Percentiles rank a stretch among this genome's conserved stretches.
phyloP scores from a whole-genome alignment of 805 yeast species.

The Wickerhamiella lipophila region DNA sequence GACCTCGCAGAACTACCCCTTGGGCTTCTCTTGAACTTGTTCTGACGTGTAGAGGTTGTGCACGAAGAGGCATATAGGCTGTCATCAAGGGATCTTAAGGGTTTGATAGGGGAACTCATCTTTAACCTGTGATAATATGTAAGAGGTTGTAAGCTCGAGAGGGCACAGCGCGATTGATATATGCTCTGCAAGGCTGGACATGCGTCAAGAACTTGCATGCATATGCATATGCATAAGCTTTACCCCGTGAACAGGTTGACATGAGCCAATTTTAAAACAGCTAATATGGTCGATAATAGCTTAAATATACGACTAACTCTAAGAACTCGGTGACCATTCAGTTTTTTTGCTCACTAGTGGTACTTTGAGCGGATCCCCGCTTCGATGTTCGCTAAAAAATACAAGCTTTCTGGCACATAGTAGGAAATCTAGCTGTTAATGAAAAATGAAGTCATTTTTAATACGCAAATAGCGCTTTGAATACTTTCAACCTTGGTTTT shows the following conservation, averaged over 20 bases:
- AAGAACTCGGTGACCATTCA: too few relatives aligned
- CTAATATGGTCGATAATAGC: not conserved
- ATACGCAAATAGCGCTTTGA: too few relatives aligned
- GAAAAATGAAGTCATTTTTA: too few relatives aligned
- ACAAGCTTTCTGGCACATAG: too few relatives aligned
- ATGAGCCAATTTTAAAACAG: not conserved
- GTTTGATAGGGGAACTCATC: not conserved
- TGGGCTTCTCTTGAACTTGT: constrained; percentile 1
- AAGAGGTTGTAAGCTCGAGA: not conserved
- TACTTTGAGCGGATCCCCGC: too few relatives aligned
- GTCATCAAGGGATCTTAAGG: constrained; percentile 2
- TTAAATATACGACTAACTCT: too few relatives aligned
- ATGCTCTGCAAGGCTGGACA: not conserved
- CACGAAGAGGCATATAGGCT: constrained; percentile 4
- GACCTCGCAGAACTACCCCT: not conserved
- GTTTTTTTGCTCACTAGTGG: too few relatives aligned
- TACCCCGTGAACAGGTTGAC: not conserved
- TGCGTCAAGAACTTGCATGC: not conserved
- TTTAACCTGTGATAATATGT: not conserved
- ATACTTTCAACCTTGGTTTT: too few relatives aligned
- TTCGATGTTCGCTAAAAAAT: too few relatives aligned
- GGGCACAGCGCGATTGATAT: not conserved
- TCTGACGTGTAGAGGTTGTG: not conserved
- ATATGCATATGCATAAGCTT: not conserved
- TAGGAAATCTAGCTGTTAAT: too few relatives aligned